Evolutionary conservation across 2,329 filamentous ascomycete genomes (phyloP).

Genomic region (Geosmithia flava): DNA sequence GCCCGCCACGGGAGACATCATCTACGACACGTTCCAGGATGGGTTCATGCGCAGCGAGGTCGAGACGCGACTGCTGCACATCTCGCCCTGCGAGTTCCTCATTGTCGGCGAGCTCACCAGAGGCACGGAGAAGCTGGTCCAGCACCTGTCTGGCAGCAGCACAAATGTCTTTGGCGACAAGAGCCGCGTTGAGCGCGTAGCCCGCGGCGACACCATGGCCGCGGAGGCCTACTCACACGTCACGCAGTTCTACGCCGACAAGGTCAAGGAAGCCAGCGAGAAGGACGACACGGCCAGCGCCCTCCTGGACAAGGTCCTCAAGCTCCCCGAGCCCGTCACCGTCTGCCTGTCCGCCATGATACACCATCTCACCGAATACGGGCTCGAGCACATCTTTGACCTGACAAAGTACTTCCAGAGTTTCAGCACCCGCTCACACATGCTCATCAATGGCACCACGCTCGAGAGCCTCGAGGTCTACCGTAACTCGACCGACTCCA

Average conservation of each 20-base stretch:
- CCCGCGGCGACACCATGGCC: slow-evolving; percentile 67
- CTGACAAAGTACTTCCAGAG: slow-evolving; percentile 95
- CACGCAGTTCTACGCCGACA: slow-evolving; percentile 82
- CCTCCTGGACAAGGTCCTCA: slow-evolving; percentile 76
- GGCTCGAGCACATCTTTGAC: slow-evolving; percentile 88
- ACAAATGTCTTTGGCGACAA: slow-evolving; percentile 88
- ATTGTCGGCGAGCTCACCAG: slow-evolving; percentile 85
- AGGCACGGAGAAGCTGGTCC: slow-evolving; percentile 82
- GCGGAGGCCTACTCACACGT: slow-evolving; percentile 82
- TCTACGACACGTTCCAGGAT: slow-evolving; percentile 93
- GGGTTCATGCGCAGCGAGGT: slow-evolving; percentile 96
- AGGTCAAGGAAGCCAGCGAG: slow-evolving; percentile 51
- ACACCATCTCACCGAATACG: slow-evolving; percentile 80
- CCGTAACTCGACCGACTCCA: slow-evolving; percentile 81
- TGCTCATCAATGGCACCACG: slow-evolving; percentile 92
- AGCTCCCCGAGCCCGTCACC: slow-evolving; percentile 73
- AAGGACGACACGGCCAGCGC: slow-evolving; percentile 44
- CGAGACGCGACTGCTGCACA: slow-evolving; percentile 88
- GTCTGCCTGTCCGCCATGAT: slow-evolving; percentile 97
- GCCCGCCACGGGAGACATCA: slow-evolving; percentile 87
- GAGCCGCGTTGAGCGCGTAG: slow-evolving; percentile 70
- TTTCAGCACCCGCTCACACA: slow-evolving; percentile 87
- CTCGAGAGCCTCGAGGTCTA: slow-evolving; percentile 91
- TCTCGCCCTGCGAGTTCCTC: slow-evolving; percentile 89
- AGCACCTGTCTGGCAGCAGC: slow-evolving; percentile 78